phyloP scores from a whole-genome alignment of 495 filamentous ascomycete species.

The Talaromyces wortmannii region DNA sequence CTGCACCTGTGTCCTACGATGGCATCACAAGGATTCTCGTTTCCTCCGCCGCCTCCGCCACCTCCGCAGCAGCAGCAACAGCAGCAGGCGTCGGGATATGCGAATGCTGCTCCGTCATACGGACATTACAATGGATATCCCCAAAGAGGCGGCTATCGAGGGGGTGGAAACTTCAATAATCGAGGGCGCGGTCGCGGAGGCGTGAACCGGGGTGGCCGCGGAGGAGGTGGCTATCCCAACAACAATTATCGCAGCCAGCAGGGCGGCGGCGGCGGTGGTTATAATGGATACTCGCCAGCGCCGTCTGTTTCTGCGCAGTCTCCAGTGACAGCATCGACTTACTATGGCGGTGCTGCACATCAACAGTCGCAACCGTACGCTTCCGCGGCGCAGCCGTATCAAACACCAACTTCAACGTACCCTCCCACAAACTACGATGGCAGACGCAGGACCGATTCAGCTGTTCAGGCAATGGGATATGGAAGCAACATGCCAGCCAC shows the following conservation, averaged over 20 bases:
- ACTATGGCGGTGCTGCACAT: not conserved
- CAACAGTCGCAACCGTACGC: not conserved
- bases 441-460: slow-evolving; percentile 5
- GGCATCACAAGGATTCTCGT: slow-evolving; percentile 43
- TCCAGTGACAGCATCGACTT: not conserved
- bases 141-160: slow-evolving; percentile 23
- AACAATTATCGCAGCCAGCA: not conserved
- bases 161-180: slow-evolving; percentile 20
- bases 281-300: not conserved
- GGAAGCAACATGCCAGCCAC: not conserved
- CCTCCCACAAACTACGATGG: slow-evolving; percentile 20
- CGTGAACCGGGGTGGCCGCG: slow-evolving; percentile 45
- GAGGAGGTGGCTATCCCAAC: slow-evolving; percentile 36
- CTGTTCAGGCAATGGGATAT: not conserved
- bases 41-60: slow-evolving; percentile 45
- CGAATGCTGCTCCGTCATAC: slow-evolving; percentile 10
- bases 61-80: slow-evolving; percentile 20
- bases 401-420: not conserved
- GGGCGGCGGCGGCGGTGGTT: not conserved
- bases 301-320: not conserved
- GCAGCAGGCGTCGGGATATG: not conserved
- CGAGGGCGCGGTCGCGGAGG: slow-evolving; percentile 36
- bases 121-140: slow-evolving; percentile 17
- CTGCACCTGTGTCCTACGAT: slow-evolving; percentile 19
- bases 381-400: not conserved